Base-by-base conservation (phyloP, 345 rosid genomes). In the Syzygium aromaticum region DNA sequence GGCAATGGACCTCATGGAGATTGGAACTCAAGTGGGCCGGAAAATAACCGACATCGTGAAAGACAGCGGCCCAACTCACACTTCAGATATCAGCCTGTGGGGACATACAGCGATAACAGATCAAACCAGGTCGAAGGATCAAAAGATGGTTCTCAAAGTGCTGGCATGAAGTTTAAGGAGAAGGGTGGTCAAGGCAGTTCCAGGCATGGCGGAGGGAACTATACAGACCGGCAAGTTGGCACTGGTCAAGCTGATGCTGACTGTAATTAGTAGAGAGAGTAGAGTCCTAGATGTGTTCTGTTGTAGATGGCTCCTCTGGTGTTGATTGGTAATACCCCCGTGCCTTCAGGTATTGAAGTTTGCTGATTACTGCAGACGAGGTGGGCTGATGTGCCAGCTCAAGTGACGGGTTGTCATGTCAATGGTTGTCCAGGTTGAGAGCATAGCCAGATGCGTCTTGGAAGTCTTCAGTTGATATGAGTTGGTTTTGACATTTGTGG, bases 81-180 rank as follows among this genome's bases (percentile, higher is more conserved):
- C 87, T 96, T 89, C 17, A 97, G 95, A 87, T 98, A 95, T 91
- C 98, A 95, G 90, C 99, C 97, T 54, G 95, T 95, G 89, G 96
- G 95, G 86, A 89, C 91, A 63, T 89, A 91, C 84, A 88, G 84
- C 78, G 53, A 84, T 52, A 91, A 88, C 49, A 93, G 88, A 90
- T 87, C 91, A 57, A 88, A 89, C 83, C 88, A 86, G 73, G 77
- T 86, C 53, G 98, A 94, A 88, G 93, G 93, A 86, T 23, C 77
- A 51, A 93, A 91, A 90, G 98, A 94, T 67, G 91, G 89, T 85
- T 91, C 89, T 85, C 94, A 92, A 89, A 90, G 90, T 87, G 89
- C 92, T 15, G 93, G 93, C 52, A 82, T 91, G 84, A 93, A 93
- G 92, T 93, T 89, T 90, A 93, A 91, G 92, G 99, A 95, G 91